Base-by-base conservation (phyloP, 225 moss, liverwort and hornwort genomes). In the Marchantia polymorpha region DNA sequence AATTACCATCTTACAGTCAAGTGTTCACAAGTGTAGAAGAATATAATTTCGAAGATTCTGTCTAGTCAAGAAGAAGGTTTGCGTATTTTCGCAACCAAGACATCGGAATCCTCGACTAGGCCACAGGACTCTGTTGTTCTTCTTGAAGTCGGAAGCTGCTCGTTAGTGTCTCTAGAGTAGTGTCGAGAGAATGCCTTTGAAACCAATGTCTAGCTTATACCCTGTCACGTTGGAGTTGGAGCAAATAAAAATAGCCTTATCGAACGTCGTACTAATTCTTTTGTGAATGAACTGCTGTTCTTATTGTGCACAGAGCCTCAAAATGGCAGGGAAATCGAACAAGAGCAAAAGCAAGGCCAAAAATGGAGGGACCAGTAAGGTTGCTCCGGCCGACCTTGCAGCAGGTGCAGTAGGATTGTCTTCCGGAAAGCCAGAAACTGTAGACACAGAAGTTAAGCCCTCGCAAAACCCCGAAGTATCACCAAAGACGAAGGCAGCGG, bases 251-350 rank as follows among this genome's bases (percentile, higher is more conserved):
- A 39, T 39, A 39, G 39, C 39, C 39, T 39, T 56, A 19, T 12
- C 56, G 56, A 19, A 56, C 56, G 5, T 0, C 39, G 8, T 53
- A 26, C 73, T 73, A 17, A 73, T 73, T 73, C 68, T 53, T 55
- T 13, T 25, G 11, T 53, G 16, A 27, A 29, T 30, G 73, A 17
- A 27, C 20, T 53, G 2, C 0, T 64, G 63, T 50, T 49, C 22
- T 23, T 23, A 26, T 50, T 66, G 64, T 81, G 27, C 76, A 70
- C 88, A 95, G 93, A 88, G 65, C 83, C 79, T 56, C 83, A 77
- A 85, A 82, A 94, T 93, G 96, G 94, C 92, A 73, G 92, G 96
- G 68, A 94, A 92, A 83, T 88, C 91, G 61, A 83, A 78, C 79
- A 96, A 91, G 80, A 80, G 90, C 49, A 96, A 91, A 87, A 88